A percentile compares a stretch with the other conserved stretches of the same genome.
phyloP scores from a whole-genome alignment of 352 stramenopile genomes.

The Ochromonadaceae sp. region DNA sequence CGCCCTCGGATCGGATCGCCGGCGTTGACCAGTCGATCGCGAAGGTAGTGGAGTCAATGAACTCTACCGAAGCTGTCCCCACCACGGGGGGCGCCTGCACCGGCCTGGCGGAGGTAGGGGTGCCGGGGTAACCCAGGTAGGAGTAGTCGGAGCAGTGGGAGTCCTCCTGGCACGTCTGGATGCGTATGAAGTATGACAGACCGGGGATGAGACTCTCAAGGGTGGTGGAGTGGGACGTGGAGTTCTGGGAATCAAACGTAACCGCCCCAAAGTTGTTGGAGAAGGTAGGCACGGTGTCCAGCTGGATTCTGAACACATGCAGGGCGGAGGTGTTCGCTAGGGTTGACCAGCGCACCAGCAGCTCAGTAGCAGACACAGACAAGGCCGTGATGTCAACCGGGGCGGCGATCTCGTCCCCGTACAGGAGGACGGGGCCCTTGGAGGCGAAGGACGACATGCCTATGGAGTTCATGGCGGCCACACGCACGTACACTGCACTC shows the following conservation, averaged over 20 bases:
- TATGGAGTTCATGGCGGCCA: background rate
- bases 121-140: background rate
- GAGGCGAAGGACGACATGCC: background rate
- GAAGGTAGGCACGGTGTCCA: no score
- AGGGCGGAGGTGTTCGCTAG: no score
- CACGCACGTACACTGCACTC: background rate
- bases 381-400: no score
- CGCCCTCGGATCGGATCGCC: conserved; percentile 28
- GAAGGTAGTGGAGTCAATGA: background rate
- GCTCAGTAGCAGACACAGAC: no score
- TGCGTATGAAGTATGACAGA: conserved; percentile 9
- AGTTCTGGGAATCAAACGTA: no score
- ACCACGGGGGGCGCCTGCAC: background rate
- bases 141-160: background rate
- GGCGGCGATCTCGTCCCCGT: no score
- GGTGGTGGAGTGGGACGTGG: background rate
- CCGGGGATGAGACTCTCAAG: conserved; percentile 10
- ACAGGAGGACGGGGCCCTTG: no score
- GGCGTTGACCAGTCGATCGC: conserved; percentile 32
- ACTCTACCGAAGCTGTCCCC: background rate
- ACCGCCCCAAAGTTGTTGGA: no score
- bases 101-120: background rate
- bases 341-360: no score
- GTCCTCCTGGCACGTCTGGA: background rate
- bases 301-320: no score